Base-by-base conservation (phyloP, 345 rosid species). In the Nephelium lappaceum region DNA sequence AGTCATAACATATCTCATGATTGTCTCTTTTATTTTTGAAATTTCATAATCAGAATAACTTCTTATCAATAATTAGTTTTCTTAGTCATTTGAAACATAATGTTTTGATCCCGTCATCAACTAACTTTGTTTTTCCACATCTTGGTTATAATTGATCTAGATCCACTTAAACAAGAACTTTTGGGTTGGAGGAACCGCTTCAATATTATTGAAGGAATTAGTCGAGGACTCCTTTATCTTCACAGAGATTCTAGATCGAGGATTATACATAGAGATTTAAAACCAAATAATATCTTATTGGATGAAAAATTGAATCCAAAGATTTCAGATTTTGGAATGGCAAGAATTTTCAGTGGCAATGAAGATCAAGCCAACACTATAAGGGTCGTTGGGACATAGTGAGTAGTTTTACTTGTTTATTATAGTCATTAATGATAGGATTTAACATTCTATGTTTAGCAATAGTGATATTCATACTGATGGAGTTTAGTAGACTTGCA, bases 261-360 rank as follows among this genome's bases (percentile, higher is more conserved):
- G 42, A 86, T 89, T 67, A 87, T 87, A 43, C 92, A 87, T 38
- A 78, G 90, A 57, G 92, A 89, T 81, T 58, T 89, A 6, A 89
- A 85, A 78, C 77, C 84, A 2, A 80, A 89, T 68, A 87, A 87
- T 69, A 83, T 89, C 57, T 81, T 89, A 75, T 81, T 87, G 62
- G 93, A 89, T 71, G 84, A 89, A 61, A 76, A 85, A 45, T 38
- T 88, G 23, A 86, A 86, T 41, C 88, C 91, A 0, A 89, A 81
- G 15, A 89, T 89, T 75, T 85, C 83, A 16, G 91, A 85, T 64
- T 89, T 89, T 16, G 91, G 86, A 11, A 85, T 81, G 78, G 93
- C 90, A 0, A 81, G 80, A 76, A 77, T 86, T 79, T 86, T 86
- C 38, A 72, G 61, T n/a, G 78, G 19, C 11, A 82, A 85, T 51